Conservation (phyloP, 306 rosid species). For the Echinosophora koreensis region DNA sequence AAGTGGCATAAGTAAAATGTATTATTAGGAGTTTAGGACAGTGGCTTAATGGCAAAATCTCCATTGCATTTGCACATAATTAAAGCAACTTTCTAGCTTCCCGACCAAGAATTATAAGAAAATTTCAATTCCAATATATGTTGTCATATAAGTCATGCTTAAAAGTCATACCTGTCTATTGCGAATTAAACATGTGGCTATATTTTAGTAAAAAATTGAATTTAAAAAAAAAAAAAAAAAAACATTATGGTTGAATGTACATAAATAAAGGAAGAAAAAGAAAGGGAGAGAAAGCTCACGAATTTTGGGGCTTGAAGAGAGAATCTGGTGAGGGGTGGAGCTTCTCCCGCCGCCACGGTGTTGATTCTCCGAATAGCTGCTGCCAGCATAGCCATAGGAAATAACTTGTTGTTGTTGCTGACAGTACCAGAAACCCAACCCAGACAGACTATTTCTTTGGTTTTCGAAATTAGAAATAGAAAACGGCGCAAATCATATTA, state of each 20-base stretch:
- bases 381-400: constrained; percentile 44
- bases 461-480: too few species aligned
- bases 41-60: background rate
- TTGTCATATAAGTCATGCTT: background rate
- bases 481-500: too few species aligned
- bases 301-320: constrained; percentile 77
- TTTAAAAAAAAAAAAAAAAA: background rate
- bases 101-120: background rate
- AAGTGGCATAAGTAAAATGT: background rate
- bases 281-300: constrained; percentile 52
- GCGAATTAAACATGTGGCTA: constrained; percentile 11
- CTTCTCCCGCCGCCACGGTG: constrained; percentile 48
- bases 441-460: too few species aligned
- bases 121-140: background rate
- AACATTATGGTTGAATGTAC: background rate
- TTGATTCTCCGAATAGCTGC: constrained; percentile 64
- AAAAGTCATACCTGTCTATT: background rate
- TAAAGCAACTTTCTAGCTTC: background rate
- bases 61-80: constrained; percentile 1
- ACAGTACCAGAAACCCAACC: too few species aligned
- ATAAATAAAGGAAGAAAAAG: background rate
- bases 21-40: background rate
- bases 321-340: constrained; percentile 71
- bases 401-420: too few species aligned
- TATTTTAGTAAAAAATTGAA: background rate